Percentiles rank a stretch among this genome's conserved stretches.
Conservation (phyloP, 2,329 filamentous ascomycete genomes). For the Truncatella angustata region DNA sequence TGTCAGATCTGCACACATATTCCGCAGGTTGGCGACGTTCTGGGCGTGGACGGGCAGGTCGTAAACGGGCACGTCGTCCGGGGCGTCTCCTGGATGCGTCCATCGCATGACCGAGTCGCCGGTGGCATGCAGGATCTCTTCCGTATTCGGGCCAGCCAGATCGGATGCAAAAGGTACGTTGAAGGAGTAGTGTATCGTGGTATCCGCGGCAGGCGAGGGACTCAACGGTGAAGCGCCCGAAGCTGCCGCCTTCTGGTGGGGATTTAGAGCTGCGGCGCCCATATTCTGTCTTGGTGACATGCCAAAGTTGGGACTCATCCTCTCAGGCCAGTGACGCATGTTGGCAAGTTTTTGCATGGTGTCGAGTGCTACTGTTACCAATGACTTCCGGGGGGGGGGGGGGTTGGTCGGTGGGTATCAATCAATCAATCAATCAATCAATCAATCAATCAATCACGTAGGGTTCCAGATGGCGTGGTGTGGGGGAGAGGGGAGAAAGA, state of each 20-base stretch:
- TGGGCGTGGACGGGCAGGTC: slow-evolving; percentile 89
- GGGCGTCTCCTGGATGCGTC: slow-evolving; percentile 86
- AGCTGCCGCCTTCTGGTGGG: slow-evolving; percentile 55
- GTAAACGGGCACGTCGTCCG: slow-evolving; percentile 80
- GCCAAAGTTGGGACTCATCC: slow-evolving; percentile 67
- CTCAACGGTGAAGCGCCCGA: slow-evolving; percentile 55
- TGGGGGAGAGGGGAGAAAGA: slow-evolving; percentile 16
- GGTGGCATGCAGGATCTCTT: slow-evolving; percentile 92
- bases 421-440: too few species aligned
- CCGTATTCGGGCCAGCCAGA: slow-evolving; percentile 85
- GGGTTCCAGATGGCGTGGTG: slow-evolving; percentile 10
- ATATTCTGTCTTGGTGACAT: slow-evolving; percentile 56
- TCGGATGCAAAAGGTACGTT: slow-evolving; percentile 95
- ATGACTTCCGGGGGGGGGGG: too few species aligned
- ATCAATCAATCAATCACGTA: slow-evolving; percentile 9
- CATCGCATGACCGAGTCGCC: slow-evolving; percentile 84
- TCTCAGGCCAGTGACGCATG: slow-evolving; percentile 71
- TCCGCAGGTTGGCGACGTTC: slow-evolving; percentile 77
- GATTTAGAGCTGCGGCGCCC: slow-evolving; percentile 52
- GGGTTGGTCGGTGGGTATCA: too few species aligned
- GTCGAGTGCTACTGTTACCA: slow-evolving; percentile 3
- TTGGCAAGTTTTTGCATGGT: slow-evolving; percentile 71
- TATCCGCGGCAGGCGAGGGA: slow-evolving; percentile 69
- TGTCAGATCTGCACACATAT: slow-evolving; percentile 79
- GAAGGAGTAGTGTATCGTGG: slow-evolving; percentile 89